phyloP scores from a whole-genome alignment of 2,329 filamentous ascomycete genomes.

The Fusarium albidum region DNA sequence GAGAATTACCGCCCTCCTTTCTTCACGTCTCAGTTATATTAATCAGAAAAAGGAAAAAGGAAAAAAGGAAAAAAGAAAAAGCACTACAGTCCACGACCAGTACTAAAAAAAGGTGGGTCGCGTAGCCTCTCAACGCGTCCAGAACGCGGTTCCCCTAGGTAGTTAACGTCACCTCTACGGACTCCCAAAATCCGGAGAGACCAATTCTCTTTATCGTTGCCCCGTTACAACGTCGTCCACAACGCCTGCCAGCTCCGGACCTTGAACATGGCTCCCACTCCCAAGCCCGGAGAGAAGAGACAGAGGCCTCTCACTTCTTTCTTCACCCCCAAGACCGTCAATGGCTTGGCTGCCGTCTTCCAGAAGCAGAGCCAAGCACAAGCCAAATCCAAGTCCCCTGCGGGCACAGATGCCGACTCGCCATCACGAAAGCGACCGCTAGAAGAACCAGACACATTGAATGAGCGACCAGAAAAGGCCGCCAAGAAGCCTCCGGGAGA shows the following conservation, averaged over 20 bases:
- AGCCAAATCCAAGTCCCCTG: conserved; percentile 35
- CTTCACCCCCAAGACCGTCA: conserved; percentile 71
- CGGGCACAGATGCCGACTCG: conserved; percentile 40
- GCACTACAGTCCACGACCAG: not conserved
- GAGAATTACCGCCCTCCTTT: too few relatives aligned
- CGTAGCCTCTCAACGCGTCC: conserved; percentile 41
- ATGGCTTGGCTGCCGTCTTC: conserved; percentile 51
- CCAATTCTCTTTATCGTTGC: conserved; percentile 10
- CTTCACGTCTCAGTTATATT: too few relatives aligned
- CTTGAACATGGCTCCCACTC: conserved; percentile 45
- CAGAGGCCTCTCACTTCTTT: conserved; percentile 89
- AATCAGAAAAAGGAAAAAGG: conserved; percentile 1
- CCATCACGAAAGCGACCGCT: conserved; percentile 60
- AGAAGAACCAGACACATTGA: conserved; percentile 54
- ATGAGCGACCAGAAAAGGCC: conserved; percentile 49
- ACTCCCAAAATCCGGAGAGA: conserved; percentile 15
- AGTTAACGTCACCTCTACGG: conserved; percentile 37
- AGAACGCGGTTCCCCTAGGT: conserved; percentile 35
- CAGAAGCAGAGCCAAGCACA: conserved; percentile 43
- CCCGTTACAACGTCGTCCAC: not conserved
- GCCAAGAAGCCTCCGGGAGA: conserved; percentile 56
- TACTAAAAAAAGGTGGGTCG: conserved; percentile 26
- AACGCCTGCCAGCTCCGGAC: not conserved
- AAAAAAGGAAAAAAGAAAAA: too few relatives aligned
- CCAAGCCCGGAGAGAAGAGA: conserved; percentile 64